Percentiles rank a stretch among this genome's conserved stretches.
phyloP scores from a whole-genome alignment of 163 green algal species.

The Chlorella variabilis region DNA sequence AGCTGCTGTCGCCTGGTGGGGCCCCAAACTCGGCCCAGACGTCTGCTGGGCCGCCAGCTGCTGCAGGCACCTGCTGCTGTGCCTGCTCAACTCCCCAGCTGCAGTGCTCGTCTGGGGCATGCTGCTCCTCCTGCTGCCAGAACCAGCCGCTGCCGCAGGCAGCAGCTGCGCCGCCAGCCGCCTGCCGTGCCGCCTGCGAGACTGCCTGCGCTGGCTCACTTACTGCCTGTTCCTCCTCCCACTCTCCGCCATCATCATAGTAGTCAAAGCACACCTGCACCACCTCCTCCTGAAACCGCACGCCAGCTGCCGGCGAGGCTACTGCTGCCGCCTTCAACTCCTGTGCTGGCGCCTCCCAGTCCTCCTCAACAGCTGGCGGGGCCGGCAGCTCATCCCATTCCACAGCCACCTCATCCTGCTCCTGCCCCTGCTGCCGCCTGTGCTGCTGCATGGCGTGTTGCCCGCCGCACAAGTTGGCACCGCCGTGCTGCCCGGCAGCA shows the following conservation, averaged over 20 bases:
- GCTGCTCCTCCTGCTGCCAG: no score
- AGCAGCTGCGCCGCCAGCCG: no score
- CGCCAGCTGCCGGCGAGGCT: neutral
- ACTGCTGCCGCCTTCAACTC: neutral
- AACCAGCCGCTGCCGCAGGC: no score
- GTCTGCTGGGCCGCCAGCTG: neutral
- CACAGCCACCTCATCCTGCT: neutral
- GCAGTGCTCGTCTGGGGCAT: no score
- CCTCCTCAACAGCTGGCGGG: neutral
- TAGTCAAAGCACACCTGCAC: constrained; percentile 13
- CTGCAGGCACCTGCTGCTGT: neutral
- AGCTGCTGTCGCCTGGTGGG: neutral
- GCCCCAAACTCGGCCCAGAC: neutral
- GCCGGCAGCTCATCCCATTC: constrained; percentile 1
- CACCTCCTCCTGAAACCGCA: neutral
- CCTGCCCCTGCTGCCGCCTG: neutral
- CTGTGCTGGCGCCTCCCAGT: neutral
- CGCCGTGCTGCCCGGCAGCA: neutral
- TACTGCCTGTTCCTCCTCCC: neutral
- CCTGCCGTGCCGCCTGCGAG: no score
- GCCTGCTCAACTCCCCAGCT: neutral
- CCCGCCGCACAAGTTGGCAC: no score
- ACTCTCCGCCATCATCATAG: neutral
- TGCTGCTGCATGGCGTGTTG: neutral
- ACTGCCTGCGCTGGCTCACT: neutral